Base-by-base conservation (phyloP, 192 early-diverging fungal genomes). In the Oehlia diaphana region DNA sequence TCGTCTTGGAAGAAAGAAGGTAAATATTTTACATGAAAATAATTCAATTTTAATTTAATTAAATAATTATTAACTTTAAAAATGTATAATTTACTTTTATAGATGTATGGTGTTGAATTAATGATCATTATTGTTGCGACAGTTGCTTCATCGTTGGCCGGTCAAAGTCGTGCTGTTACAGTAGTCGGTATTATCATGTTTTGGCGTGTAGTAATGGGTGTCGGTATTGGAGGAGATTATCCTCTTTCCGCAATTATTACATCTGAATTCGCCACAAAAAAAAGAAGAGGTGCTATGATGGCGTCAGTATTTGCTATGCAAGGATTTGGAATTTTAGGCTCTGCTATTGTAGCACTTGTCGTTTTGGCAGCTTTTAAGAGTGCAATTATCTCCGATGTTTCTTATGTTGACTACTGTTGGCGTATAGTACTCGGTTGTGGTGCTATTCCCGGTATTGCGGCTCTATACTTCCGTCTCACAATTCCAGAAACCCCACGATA, bases 221-320 rank as follows among this genome's bases (percentile, higher is more conserved):
- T 97, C 33, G 97, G 96, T 64, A 93, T 99, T 74, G 97, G 97
- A 80, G 95, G 96, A 39, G 96, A 98, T 83, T 99, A 99, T 83
- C 96, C 97, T 16, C 87, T 97, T 74, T 97, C 96, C 19, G 94
- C 96, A 35, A 93, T 92, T 50, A 96, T 97, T 76, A 94, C 95
- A 19, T 92, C 93, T 26, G 96, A 98, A 88, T 98, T 94, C 81
- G 92, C 96, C 58, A 90, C 89, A 63, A 87, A 90, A 19, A 82
- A 89, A 37, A 89, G 91, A 83, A 90, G 97, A 61, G 96, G 96
- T 71, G 89, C 90, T 81, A 90, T 98, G 88, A 93, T 97, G 61
- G 87, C 91, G 4, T 86, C 87, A 33, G 94, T 96, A 44, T 98
- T 98, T 86, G 92, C 94, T 68, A 95, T 94, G 93, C 95, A 98